Evolutionary conservation across 139 green algal species (phyloP), one percentile per base, ranked within the genome.

Genomic region (Haematococcus lacustris): DNA sequence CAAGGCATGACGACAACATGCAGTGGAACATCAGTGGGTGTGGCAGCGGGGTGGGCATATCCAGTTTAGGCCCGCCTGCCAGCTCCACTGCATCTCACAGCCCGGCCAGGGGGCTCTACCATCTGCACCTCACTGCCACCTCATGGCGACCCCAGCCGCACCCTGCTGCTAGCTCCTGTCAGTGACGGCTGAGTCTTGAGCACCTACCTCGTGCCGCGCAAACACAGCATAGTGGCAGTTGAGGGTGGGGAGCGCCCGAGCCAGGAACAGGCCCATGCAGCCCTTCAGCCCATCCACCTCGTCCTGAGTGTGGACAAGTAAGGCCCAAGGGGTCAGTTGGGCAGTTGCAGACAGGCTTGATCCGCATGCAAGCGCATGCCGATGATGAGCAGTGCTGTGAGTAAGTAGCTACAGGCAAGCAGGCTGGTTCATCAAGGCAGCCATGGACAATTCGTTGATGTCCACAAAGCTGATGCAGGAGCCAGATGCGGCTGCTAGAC

Each of bases 251-350:
- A 71, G 25, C 0, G 67, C 73, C 3, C 51, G 51, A 7, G 57
- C 21, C 68, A 84, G 71, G 69, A 84, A 79, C 57, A 76, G 32
- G 4, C 73, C 78, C 65, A 78, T 80, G 7, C 71, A 33, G 17
- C 66, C 74, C 53, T 60, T 53, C 35, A 84, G 53, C 23, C 74
- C 78, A 71, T 84, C 74, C 38, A 51, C 53, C 78, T 83, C 76
- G 38, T 63, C 41, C 57, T 62, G n/a, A 41, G 51, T 9, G 21
- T 9, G 43, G 17, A 17, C 9, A 53, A 53, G n/a, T n/a, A n/a
- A n/a, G n/a, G n/a, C n/a, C n/a, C n/a, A n/a, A n/a, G n/a, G n/a
- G n/a, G n/a, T n/a, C n/a, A n/a, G n/a, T n/a, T n/a, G n/a, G n/a
- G n/a, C n/a, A n/a, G n/a, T n/a, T n/a, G n/a, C n/a, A n/a, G n/a